Evolutionary conservation across 2,329 filamentous ascomycete species (phyloP), one percentile per base, ranked within the genome.

Genomic region (Pseudocercospora fuligena): DNA sequence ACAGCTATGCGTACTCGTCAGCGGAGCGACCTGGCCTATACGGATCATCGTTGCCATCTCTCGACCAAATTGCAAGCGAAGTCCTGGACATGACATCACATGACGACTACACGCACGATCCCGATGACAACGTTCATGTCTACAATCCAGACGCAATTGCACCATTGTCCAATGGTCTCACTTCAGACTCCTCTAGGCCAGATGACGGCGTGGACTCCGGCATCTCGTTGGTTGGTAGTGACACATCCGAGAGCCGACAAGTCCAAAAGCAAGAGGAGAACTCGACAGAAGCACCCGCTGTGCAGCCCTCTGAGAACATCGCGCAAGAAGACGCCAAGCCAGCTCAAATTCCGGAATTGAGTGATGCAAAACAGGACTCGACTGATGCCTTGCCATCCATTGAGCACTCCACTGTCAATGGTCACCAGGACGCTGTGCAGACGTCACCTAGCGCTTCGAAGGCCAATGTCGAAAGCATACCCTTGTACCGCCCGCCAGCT

Each of bases 21-120:
- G 56, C 56, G 29, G 66, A 74, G 47, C 68, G 72, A 59, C 56
- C 60, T 25, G 66, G 70, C 36, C 16, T 70, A 7, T 77, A 73
- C 58, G 40, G 40, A 43, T 43, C 40, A n/a, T 69, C 70, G 11
- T 66, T 74, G 16, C 74, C 73, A 12, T 78, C 77, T 12, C 67
- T 78, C 43, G 76, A 78, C 63, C 76, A 78, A 62, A 77, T 78
- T 49, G 77, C 77, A 2, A 77, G 70, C 43, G 76, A 78, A 60
- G 76, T 78, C 11, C 70, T 78, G 46, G 75, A 78, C 43, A 77
- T 77, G 74, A 73, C 76, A 27, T 60, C 63, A 12, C 58, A 67
- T 43, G 61, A 65, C 23, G 72, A 72, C 61, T 72, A 68, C 27
- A 68, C 70, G 61, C 64, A 69, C 16, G 56, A 70, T 14, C 46